Evolutionary conservation across 177 flowering plant species (phyloP), one percentile per base, ranked within the genome.

Genomic region (Vitis hybrid): DNA sequence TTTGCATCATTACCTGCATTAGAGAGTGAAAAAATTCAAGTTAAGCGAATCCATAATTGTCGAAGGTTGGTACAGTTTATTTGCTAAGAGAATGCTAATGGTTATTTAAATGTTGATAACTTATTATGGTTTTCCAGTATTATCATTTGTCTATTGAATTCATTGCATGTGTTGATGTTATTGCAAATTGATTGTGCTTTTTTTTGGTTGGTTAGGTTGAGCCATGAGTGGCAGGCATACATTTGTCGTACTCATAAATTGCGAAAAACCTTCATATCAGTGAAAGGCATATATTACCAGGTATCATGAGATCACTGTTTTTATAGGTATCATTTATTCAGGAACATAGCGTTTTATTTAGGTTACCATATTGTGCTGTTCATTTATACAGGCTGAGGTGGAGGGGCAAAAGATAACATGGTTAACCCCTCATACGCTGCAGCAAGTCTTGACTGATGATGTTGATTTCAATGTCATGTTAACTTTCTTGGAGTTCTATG

Each of bases 191-290:
- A 39, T 39, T 53, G 1, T 68, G 56, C 45, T 63, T 45, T 5
- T 72, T 22, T 71, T 12, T 59, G 14, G 22, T 67, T 72, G 45
- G 48, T 62, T 71, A 95, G 99, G 86, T 81, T 95, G 88, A 88
- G 94, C 67, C 98, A 93, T 79, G 97, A 93, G 78, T 95, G 98
- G 97, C 97, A 90, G 78, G 98, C 97, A 0, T 95, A 88, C 72
- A 83, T 95, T 48, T 83, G 93, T 71, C 96, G 97, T 12, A 90
- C 89, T 51, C 93, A 95, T 77, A 89, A 86, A 68, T 74, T 93
- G 66, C 74, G 97, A 22, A 93, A 93, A 74, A 86, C 87, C 10
- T 94, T 93, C 65, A 80, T 94, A 70, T 87, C 97, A 71, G 99
- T 94, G 55, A 94, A 94, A 77, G 99, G 99, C 68, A 87, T 90